Evolutionary conservation across 2,329 filamentous ascomycete genomes (phyloP).

Genomic region (Diplodia seriata): DNA sequence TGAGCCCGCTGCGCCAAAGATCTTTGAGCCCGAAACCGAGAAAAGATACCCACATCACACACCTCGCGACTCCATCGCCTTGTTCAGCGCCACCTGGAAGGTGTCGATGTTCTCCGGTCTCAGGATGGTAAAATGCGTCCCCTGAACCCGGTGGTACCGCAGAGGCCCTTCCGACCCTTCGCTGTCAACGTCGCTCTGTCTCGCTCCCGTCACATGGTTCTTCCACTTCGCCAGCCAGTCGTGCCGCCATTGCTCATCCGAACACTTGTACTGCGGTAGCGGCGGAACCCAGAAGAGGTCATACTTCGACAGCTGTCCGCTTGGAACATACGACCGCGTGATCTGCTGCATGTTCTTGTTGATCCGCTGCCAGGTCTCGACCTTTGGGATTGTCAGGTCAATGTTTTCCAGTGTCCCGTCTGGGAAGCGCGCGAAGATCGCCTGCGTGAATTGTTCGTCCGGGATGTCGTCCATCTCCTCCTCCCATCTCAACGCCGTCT

Average conservation of each 20-base stretch:
- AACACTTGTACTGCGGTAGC: slow-evolving; percentile 31
- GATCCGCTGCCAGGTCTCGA: slow-evolving; percentile 32
- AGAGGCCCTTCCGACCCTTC: slow-evolving; percentile 13
- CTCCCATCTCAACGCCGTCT: slow-evolving; percentile 29
- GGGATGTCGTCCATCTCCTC: slow-evolving; percentile 32
- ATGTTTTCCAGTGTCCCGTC: slow-evolving; percentile 31
- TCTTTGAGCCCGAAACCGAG: too few species aligned
- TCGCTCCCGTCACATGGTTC: slow-evolving; percentile 18
- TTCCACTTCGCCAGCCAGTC: slow-evolving; percentile 31
- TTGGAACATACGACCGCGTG: slow-evolving; percentile 22
- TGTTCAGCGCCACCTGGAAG: slow-evolving; percentile 30
- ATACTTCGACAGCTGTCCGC: slow-evolving; percentile 25
- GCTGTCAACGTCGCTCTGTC: slow-evolving; percentile 23
- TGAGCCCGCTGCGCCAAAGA: too few species aligned
- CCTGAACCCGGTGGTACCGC: slow-evolving; percentile 29
- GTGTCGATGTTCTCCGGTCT: slow-evolving; percentile 32
- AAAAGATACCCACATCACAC: not conserved
- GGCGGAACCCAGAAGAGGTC: slow-evolving; percentile 32
- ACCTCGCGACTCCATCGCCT: slow-evolving; percentile 20
- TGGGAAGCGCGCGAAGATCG: slow-evolving; percentile 30
- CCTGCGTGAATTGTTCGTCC: slow-evolving; percentile 28
- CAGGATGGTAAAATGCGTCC: slow-evolving; percentile 32
- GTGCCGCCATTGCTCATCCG: slow-evolving; percentile 30
- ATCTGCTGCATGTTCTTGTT: slow-evolving; percentile 31
- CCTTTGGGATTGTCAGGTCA: slow-evolving; percentile 30